Percentiles rank a stretch among this genome's conserved stretches.
Evolutionary conservation across 495 filamentous ascomycete species (phyloP).

Genomic region (Usnea hakonensis): DNA sequence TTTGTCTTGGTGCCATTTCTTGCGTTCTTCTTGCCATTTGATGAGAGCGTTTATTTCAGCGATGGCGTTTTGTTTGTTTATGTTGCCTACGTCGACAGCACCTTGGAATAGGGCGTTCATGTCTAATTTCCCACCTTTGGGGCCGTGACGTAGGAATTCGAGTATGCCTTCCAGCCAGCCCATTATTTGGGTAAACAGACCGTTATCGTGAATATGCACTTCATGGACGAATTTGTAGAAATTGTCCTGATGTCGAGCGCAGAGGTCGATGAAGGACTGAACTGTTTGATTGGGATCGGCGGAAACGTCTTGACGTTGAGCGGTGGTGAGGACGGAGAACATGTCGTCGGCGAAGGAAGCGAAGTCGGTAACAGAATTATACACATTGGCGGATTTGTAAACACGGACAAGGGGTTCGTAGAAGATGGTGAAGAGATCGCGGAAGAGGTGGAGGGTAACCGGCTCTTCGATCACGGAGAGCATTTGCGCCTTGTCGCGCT

Average conservation of each 20-base stretch:
- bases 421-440: conserved; percentile 96
- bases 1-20: conserved; percentile 96
- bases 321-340: conserved; percentile 79
- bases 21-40: conserved; percentile 86
- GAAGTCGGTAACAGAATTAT: conserved; percentile 93
- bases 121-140: conserved; percentile 68
- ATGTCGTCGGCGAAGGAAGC: conserved; percentile 86
- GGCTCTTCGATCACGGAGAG: conserved; percentile 90
- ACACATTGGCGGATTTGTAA: conserved; percentile 98
- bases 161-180: conserved; percentile 96
- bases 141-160: conserved; percentile 82
- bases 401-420: conserved; percentile 95
- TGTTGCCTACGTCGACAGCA: conserved; percentile 53
- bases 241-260: conserved; percentile 86
- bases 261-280: conserved; percentile 97
- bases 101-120: conserved; percentile 89
- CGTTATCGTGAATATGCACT: conserved; percentile 96
- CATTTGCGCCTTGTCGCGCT: conserved; percentile 97
- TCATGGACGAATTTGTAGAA: conserved; percentile 99
- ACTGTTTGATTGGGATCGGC: conserved; percentile 98
- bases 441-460: conserved; percentile 84
- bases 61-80: conserved; percentile 67
- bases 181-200: conserved; percentile 92
- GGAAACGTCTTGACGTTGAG: conserved; percentile 82
- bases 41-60: conserved; percentile 77